These are phyloP conservation scores for Misopates orontium DNA, from an alignment of 257 asterid genomes.

Conservation along the genomic window DNA sequence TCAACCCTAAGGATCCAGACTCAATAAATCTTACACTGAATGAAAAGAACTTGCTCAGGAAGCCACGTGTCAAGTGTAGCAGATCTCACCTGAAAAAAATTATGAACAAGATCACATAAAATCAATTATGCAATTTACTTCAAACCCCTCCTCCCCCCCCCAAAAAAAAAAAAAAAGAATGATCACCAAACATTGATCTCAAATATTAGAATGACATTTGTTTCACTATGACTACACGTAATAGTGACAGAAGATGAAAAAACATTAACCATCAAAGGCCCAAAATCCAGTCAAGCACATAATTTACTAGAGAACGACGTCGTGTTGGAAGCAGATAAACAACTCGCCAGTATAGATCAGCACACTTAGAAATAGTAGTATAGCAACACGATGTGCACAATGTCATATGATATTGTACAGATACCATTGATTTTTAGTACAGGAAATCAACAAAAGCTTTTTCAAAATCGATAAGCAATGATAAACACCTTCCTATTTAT, in stretches of 20 bases:
- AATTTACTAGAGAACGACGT: conserved; percentile 2
- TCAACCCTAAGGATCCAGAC: conserved; percentile 18
- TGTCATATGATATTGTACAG: background rate
- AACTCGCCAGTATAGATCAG: background rate
- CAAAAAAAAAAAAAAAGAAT: no score
- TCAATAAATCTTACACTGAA: conserved; percentile 67
- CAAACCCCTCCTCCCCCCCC: no score
- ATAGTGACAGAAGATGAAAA: background rate
- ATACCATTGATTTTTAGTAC: background rate
- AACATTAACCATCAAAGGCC: background rate
- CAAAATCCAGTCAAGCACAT: background rate
- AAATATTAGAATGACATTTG: conserved; percentile 1
- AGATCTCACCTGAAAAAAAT: conserved; percentile 77
- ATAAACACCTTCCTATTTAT: background rate
- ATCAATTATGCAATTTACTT: conserved; percentile 20
- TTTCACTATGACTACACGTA: background rate
- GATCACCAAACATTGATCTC: background rate
- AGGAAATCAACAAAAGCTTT: background rate
- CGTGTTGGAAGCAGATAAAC: background rate
- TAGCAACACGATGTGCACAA: background rate
- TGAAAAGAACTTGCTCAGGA: conserved; percentile 98
- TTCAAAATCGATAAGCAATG: no score
- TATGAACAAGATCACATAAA: background rate
- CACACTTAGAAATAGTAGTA: background rate
- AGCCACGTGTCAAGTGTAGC: conserved; percentile 99